Evolutionary conservation across 2,329 filamentous ascomycete species (phyloP).

Genomic region (Akanthomyces uredinophilus): DNA sequence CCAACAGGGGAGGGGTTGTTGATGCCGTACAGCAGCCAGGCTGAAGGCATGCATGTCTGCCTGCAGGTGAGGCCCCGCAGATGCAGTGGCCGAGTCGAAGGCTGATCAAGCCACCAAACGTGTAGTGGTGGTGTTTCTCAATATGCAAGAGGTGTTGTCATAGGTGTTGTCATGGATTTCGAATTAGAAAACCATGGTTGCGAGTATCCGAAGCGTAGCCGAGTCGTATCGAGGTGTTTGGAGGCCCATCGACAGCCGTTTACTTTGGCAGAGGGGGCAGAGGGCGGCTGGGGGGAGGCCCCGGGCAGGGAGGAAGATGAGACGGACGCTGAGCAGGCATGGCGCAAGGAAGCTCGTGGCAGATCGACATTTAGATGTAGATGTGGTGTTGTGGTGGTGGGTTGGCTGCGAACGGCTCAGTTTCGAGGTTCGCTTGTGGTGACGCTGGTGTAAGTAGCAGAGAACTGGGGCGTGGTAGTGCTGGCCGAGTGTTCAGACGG

Average conservation of each 20-base stretch:
- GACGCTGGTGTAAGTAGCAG: slow-evolving; percentile 6
- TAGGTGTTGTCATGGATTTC: background rate
- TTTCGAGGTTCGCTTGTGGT: background rate
- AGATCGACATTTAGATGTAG: slow-evolving; percentile 14
- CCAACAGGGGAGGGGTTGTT: background rate
- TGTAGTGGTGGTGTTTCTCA: slow-evolving; percentile 5
- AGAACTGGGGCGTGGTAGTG: background rate
- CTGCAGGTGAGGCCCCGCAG: slow-evolving; percentile 11
- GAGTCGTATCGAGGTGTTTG: slow-evolving; percentile 1
- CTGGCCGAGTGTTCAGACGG: background rate
- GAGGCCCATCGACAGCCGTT: slow-evolving; percentile 18
- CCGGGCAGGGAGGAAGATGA: slow-evolving; percentile 62
- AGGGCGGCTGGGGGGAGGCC: slow-evolving; percentile 59
- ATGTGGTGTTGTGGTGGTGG: slow-evolving; percentile 16
- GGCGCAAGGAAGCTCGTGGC: slow-evolving; percentile 20
- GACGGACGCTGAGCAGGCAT: slow-evolving; percentile 59
- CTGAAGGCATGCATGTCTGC: slow-evolving; percentile 10
- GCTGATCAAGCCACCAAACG: slow-evolving; percentile 10
- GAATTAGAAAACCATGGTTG: background rate
- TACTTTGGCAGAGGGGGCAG: slow-evolving; percentile 61
- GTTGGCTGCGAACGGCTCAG: slow-evolving; percentile 14
- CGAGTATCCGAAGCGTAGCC: slow-evolving; percentile 1
- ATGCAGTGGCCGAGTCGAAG: slow-evolving; percentile 8
- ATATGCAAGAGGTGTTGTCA: background rate
- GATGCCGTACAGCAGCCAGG: slow-evolving; percentile 12